A percentile compares a stretch with the other conserved stretches of the same genome.
Conservation (phyloP, 768 basidiomycete genomes). For the Tricholoma matsutake region DNA sequence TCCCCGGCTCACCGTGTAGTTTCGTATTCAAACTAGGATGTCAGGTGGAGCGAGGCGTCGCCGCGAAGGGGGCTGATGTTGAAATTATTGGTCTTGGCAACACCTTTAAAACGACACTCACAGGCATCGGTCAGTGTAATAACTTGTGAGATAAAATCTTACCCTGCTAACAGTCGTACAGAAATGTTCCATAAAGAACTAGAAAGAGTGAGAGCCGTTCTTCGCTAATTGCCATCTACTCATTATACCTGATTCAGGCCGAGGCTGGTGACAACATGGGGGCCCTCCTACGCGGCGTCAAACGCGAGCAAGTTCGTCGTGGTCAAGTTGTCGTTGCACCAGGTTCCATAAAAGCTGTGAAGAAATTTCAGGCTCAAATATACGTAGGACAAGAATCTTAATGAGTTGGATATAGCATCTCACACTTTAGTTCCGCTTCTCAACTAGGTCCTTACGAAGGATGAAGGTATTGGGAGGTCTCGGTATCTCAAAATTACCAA, state of each 20-base stretch:
- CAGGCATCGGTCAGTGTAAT: slow-evolving; percentile 73
- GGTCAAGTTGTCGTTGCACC: slow-evolving; percentile 90
- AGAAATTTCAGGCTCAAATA: slow-evolving; percentile 91
- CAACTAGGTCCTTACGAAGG: slow-evolving; percentile 74
- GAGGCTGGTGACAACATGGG: slow-evolving; percentile 99
- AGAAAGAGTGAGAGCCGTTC: slow-evolving; percentile 60
- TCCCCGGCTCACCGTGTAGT: neutral
- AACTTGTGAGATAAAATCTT: neutral
- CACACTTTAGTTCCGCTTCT: neutral
- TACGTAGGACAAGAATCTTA: slow-evolving; percentile 49
- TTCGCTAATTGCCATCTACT: neutral
- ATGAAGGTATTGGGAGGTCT: slow-evolving; percentile 52
- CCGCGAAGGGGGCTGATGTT: slow-evolving; percentile 89
- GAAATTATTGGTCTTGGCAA: slow-evolving; percentile 88
- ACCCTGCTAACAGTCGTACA: slow-evolving; percentile 24
- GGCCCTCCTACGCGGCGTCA: slow-evolving; percentile 91
- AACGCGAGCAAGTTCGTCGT: slow-evolving; percentile 92
- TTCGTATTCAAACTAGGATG: neutral
- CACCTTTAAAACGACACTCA: slow-evolving; percentile 86
- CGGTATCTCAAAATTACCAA: slow-evolving; percentile 3
- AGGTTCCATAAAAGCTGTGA: slow-evolving; percentile 89
- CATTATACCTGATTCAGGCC: slow-evolving; percentile 43
- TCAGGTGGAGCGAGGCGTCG: slow-evolving; percentile 88
- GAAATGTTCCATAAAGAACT: slow-evolving; percentile 99
- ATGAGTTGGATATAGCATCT: neutral